Evolutionary conservation across 2,329 filamentous ascomycete genomes (phyloP), one percentile per base, ranked within the genome.

Genomic region (Colletotrichum incanum): DNA sequence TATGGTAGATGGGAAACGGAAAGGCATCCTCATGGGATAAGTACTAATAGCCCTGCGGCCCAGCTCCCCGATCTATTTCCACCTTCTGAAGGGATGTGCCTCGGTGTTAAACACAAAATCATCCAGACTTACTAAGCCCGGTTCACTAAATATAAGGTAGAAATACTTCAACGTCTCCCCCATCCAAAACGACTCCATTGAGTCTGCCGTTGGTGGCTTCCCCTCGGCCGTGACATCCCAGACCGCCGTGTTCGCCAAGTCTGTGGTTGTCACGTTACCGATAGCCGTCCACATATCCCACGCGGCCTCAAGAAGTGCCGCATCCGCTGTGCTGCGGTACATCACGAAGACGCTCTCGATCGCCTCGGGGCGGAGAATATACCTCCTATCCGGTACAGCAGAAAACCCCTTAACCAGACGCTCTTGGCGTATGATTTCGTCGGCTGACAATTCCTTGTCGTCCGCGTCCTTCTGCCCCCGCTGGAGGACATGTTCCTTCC

Each of bases 291-390:
- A 92, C 88, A 92, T 91, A 34, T 84, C 80, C 90, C 90, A 93
- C 4, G 89, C 90, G 20, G 85, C 82, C 26, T 92, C 89, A 39
- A 86, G 84, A 70, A 88, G 85, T 20, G 83, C 78, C 14, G 81
- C 78, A 65, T 91, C 86, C 28, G 89, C 90, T 0, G 89, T 91
- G 70, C 91, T 86, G 64, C 90, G 86, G 78, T 91, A 91, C 84
- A 93, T 87, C 76, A 92, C 86, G 80, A 91, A 93, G 5, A 93
- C 86, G 26, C 89, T 91, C 80, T 93, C 91, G 60, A 93, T 91
- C 5, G 90, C 90, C 78, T 92, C 91, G 4, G 91, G 91, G 73
- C 88, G 85, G 45, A 91, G 81, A 41, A 90, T 86, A 73, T 91
- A 92, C 52, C 84, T 74, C 5, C 77, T 41, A 31, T 82, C 80